Percentiles rank a stretch among this genome's conserved stretches.
phyloP scores from a whole-genome alignment of 2,329 filamentous ascomycete species.

The Colletotrichum brevisporum region DNA sequence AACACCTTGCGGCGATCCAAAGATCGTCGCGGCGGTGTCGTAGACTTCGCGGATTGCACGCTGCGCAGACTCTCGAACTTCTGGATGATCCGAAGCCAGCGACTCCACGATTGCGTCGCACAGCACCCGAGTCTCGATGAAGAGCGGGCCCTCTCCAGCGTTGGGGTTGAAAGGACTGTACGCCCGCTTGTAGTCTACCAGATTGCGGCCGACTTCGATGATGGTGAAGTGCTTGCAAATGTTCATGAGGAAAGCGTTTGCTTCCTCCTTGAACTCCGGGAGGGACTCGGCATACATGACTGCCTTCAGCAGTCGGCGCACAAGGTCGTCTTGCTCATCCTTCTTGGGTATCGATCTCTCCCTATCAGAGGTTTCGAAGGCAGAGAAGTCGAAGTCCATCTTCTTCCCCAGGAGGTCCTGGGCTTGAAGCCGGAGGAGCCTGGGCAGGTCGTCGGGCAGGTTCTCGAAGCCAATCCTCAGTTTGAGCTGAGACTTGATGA shows the following conservation, averaged over 20 bases:
- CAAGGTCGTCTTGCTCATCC: constrained; percentile 81
- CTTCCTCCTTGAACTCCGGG: constrained; percentile 83
- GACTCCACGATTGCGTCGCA: constrained; percentile 93
- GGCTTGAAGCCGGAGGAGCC: constrained; percentile 87
- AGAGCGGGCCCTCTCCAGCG: constrained; percentile 88
- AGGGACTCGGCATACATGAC: constrained; percentile 88
- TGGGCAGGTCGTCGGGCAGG: constrained; percentile 89
- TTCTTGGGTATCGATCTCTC: constrained; percentile 91
- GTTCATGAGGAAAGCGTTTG: constrained; percentile 81
- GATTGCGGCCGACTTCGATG: constrained; percentile 87
- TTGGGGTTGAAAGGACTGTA: constrained; percentile 86
- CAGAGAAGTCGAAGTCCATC: constrained; percentile 77
- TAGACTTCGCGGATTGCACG: constrained; percentile 83
- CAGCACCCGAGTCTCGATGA: constrained; percentile 87
- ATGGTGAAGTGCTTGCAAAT: constrained; percentile 92
- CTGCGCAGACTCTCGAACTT: constrained; percentile 87
- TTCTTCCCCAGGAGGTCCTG: constrained; percentile 85
- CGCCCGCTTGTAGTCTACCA: constrained; percentile 83
- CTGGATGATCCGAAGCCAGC: constrained; percentile 85
- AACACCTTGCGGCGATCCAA: constrained; percentile 80
- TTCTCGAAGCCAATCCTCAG: constrained; percentile 89
- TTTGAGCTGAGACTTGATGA: constrained; percentile 92
- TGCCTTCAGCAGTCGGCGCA: constrained; percentile 91
- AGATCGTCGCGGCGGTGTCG: constrained; percentile 81
- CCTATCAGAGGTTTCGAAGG: constrained; percentile 82